These are phyloP conservation scores for Ascocoryne sarcoides DNA, from an alignment of 2,329 filamentous ascomycete genomes.

Conservation along the genomic window DNA sequence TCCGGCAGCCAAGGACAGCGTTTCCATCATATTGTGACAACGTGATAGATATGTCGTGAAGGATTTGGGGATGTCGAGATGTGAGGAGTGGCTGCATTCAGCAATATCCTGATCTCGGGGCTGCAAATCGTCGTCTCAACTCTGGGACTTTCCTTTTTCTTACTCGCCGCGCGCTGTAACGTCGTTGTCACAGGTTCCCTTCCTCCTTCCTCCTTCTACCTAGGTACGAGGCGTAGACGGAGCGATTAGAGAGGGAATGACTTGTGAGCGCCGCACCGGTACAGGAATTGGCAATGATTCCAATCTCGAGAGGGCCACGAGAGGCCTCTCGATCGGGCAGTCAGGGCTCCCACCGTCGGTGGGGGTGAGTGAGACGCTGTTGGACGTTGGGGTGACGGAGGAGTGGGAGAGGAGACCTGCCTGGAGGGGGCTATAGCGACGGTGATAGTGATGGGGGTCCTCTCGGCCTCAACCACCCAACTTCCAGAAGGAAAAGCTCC, in stretches of 20 bases:
- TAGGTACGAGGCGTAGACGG: no score
- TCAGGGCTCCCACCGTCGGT: neutral
- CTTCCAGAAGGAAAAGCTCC: neutral
- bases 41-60: no score
- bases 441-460: neutral
- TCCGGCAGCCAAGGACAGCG: neutral
- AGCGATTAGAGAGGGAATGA: no score
- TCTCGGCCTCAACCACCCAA: neutral
- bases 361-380: neutral
- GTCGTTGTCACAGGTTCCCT: no score
- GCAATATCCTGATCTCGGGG: no score
- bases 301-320: neutral
- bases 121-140: neutral
- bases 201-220: no score
- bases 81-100: neutral
- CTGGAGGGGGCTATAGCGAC: neutral
- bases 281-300: neutral
- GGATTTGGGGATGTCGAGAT: no score
- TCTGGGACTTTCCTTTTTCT: no score
- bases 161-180: no score
- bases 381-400: neutral
- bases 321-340: neutral
- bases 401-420: neutral
- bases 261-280: neutral
- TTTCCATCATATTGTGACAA: neutral